Percentiles rank a stretch among this genome's conserved stretches.
These are phyloP conservation scores for Kwoniella newhampshirensis DNA, from an alignment of 768 basidiomycete species.

Conservation along the genomic window DNA sequence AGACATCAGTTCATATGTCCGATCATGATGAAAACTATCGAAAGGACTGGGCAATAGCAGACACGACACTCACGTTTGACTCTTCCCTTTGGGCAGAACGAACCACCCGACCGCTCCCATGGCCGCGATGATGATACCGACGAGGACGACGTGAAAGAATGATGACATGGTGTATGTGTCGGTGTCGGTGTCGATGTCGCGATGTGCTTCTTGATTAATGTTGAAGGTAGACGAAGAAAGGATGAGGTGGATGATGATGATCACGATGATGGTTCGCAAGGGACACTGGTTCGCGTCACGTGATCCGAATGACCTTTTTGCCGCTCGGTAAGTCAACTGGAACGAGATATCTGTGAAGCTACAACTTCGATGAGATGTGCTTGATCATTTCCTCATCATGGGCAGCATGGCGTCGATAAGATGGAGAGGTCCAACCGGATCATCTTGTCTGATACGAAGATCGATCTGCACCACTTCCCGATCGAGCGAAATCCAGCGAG, in stretches of 20 bases:
- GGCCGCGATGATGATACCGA: slow-evolving; percentile 65
- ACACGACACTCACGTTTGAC: slow-evolving; percentile 71
- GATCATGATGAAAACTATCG: background rate
- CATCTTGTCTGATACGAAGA: background rate
- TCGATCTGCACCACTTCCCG: background rate
- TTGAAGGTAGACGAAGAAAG: background rate
- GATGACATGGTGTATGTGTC: slow-evolving; percentile 10
- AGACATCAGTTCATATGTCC: slow-evolving; percentile 15
- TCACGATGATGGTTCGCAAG: background rate
- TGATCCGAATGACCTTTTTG: no score
- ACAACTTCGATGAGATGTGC: no score
- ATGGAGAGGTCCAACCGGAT: background rate
- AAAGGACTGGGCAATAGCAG: background rate
- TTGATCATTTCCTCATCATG: no score
- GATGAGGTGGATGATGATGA: background rate
- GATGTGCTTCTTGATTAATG: background rate
- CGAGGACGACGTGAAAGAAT: slow-evolving; percentile 66
- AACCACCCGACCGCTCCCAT: slow-evolving; percentile 68
- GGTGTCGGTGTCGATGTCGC: background rate
- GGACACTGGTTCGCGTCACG: background rate
- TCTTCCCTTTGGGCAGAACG: slow-evolving; percentile 77
- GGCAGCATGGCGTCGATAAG: background rate
- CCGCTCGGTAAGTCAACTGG: no score
- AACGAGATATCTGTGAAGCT: no score
- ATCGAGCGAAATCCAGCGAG: background rate